Evolutionary conservation across 352 stramenopile genomes (phyloP), one percentile per base, ranked within the genome.

Genomic region (Hyphochytrium catenoides): DNA sequence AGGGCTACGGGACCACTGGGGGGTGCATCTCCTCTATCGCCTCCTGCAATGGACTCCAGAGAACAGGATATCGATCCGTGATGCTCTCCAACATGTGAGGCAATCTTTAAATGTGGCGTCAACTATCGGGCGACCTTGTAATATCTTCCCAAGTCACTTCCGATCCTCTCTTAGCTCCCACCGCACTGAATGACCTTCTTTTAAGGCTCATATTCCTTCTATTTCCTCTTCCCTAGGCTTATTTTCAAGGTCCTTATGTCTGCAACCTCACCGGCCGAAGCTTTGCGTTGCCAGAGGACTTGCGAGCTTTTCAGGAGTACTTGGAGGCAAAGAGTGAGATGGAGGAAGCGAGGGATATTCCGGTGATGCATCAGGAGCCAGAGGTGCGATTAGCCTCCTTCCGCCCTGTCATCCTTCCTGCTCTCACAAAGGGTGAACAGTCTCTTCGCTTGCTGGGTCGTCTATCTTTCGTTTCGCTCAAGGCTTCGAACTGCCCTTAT

Each of bases 1-100:
- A 1, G 84, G 84, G 3, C 76, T 94, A 31, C 57, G 75, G 45
- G 57, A 76, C 31, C 34, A 39, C 0, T 82, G 51, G 48, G 63
- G 63, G 1, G 52, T 95, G 15, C 71, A 95, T 57, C 53, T 96
- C 16, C 75, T 96, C 40, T 93, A 73, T 68, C 64, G 73, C 22
- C 49, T 96, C 25, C 59, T 96, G 16, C 71, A 84, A 20, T 95
- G 73, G 71, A 58, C 94, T 56, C 82, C 86, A 8, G 52, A 51
- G 8, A 57, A 94, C 27, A 60, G 86, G 17, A 85, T 95, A 22
- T 55, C 56, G 17, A 60, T 65, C 0, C 28, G 48, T 3, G 61
- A 82, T 4, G 73, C 74, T 11, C 46, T 90, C 11, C 40, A 73
- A 29, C 74, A 90, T 43, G 67, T 43, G 26, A 15, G 26, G 12